Evolutionary conservation across 108 stramenopile species (phyloP).

Genomic region (Asterionellopsis glacialis): DNA sequence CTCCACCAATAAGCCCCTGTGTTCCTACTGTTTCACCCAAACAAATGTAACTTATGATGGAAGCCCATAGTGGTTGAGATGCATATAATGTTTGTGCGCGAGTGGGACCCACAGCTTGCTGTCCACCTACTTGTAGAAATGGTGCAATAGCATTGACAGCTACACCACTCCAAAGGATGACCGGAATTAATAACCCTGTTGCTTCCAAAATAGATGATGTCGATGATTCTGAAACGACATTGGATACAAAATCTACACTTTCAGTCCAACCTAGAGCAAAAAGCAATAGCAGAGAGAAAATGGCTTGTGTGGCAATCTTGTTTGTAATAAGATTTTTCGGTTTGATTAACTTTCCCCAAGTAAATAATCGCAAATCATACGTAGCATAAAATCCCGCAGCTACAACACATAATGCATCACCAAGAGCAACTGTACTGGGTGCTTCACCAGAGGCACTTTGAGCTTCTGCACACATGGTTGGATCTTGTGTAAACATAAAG

Average conservation of each 20-base stretch:
- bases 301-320: slow-evolving; percentile 66
- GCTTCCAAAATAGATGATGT: background rate
- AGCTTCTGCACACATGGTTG: slow-evolving; percentile 12
- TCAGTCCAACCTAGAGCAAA: slow-evolving; percentile 11
- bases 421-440: slow-evolving; percentile 8
- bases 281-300: slow-evolving; percentile 39
- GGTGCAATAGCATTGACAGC: slow-evolving; percentile 76
- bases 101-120: slow-evolving; percentile 68
- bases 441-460: background rate
- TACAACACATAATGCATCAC: slow-evolving; percentile 58
- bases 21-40: slow-evolving; percentile 52
- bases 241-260: slow-evolving; percentile 18
- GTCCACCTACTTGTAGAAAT: slow-evolving; percentile 70
- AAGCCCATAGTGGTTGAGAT: slow-evolving; percentile 78
- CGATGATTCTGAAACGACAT: slow-evolving; percentile 21
- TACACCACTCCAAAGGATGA: slow-evolving; percentile 56
- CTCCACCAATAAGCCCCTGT: slow-evolving; percentile 57
- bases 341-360: slow-evolving; percentile 58
- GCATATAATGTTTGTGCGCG: slow-evolving; percentile 72
- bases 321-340: slow-evolving; percentile 53
- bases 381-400: slow-evolving; percentile 76
- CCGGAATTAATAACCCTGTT: slow-evolving; percentile 15
- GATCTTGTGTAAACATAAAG: slow-evolving; percentile 62
- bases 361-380: slow-evolving; percentile 67
- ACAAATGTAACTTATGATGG: slow-evolving; percentile 51